Evolutionary conservation across 2,329 filamentous ascomycete genomes (phyloP).

Genomic region (Zalaria sp.): DNA sequence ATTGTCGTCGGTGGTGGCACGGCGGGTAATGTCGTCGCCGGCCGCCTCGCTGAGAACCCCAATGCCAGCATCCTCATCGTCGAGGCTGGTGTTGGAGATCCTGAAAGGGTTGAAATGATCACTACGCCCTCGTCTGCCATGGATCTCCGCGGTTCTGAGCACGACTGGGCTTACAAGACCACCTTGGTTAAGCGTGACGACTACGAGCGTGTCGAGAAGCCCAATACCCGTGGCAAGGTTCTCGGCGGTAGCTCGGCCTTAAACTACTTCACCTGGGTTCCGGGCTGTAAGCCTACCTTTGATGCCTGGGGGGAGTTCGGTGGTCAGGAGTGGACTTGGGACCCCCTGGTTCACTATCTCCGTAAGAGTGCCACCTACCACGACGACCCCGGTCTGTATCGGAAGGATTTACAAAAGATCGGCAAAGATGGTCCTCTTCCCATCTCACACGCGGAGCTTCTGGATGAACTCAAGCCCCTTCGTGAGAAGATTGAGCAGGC

Average conservation of each 20-base stretch:
- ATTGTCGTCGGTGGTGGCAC: slow-evolving; percentile 7
- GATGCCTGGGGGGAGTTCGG: slow-evolving; percentile 35
- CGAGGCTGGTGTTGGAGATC: slow-evolving; percentile 22
- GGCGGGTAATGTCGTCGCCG: slow-evolving; percentile 7
- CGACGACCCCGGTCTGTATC: slow-evolving; percentile 26
- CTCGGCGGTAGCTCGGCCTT: slow-evolving; percentile 44
- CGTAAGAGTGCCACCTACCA: slow-evolving; percentile 42
- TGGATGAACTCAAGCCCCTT: background rate
- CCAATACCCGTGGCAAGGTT: slow-evolving; percentile 45
- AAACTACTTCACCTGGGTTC: slow-evolving; percentile 53
- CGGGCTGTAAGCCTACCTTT: slow-evolving; percentile 43
- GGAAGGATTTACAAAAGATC: slow-evolving; percentile 9
- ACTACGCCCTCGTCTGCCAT: slow-evolving; percentile 40
- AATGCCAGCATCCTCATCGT: slow-evolving; percentile 6
- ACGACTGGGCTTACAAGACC: slow-evolving; percentile 49
- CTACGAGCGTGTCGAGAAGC: slow-evolving; percentile 48
- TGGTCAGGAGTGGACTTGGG: slow-evolving; percentile 41
- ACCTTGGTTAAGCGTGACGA: slow-evolving; percentile 45
- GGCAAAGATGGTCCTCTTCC: background rate
- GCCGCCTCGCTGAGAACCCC: slow-evolving; percentile 7
- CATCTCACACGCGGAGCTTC: background rate
- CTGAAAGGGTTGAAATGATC: slow-evolving; percentile 36
- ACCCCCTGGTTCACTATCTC: slow-evolving; percentile 35
- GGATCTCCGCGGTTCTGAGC: slow-evolving; percentile 38
- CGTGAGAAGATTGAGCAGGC: background rate